Percentiles rank a stretch among this genome's conserved stretches.
These are phyloP conservation scores for Hyphodiscus sp. DNA, from an alignment of 2,329 filamentous ascomycete genomes.

Conservation along the genomic window DNA sequence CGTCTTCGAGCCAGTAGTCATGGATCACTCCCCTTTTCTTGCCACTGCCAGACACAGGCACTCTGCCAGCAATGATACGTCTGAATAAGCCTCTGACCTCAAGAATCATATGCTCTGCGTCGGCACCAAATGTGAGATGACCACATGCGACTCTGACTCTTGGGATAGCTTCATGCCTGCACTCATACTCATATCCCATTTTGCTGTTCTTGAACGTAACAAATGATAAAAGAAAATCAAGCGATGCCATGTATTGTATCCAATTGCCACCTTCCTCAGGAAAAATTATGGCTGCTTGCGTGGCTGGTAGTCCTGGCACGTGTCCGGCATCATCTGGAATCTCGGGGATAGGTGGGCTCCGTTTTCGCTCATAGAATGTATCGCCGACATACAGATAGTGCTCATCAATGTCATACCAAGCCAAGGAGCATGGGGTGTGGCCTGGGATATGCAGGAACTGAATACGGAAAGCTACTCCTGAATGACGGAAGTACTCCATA, in stretches of 20 bases:
- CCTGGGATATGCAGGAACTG: slow-evolving; percentile 40
- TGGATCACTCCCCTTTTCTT: slow-evolving; percentile 28
- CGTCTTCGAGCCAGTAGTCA: slow-evolving; percentile 32
- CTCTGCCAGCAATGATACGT: slow-evolving; percentile 29
- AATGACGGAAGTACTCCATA: slow-evolving; percentile 27
- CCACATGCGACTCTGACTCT: slow-evolving; percentile 30
- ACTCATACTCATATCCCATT: slow-evolving; percentile 15
- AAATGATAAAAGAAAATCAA: slow-evolving; percentile 31
- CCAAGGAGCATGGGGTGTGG: slow-evolving; percentile 40
- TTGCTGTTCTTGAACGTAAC: slow-evolving; percentile 29
- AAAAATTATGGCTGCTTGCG: slow-evolving; percentile 32
- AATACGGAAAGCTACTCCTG: slow-evolving; percentile 29
- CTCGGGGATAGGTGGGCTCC: slow-evolving; percentile 23
- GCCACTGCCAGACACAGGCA: slow-evolving; percentile 28
- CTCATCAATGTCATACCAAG: slow-evolving; percentile 39
- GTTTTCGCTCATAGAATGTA: slow-evolving; percentile 35
- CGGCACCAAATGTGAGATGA: slow-evolving; percentile 32
- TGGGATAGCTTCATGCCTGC: slow-evolving; percentile 13
- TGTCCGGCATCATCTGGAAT: slow-evolving; percentile 20
- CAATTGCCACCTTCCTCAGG: slow-evolving; percentile 33
- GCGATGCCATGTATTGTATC: slow-evolving; percentile 33
- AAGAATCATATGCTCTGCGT: slow-evolving; percentile 33
- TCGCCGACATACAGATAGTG: slow-evolving; percentile 41
- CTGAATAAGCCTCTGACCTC: slow-evolving; percentile 30
- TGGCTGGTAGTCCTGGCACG: slow-evolving; percentile 13